phyloP scores from a whole-genome alignment of 2,329 filamentous ascomycete species.

The Aspergillus carbonarius region DNA sequence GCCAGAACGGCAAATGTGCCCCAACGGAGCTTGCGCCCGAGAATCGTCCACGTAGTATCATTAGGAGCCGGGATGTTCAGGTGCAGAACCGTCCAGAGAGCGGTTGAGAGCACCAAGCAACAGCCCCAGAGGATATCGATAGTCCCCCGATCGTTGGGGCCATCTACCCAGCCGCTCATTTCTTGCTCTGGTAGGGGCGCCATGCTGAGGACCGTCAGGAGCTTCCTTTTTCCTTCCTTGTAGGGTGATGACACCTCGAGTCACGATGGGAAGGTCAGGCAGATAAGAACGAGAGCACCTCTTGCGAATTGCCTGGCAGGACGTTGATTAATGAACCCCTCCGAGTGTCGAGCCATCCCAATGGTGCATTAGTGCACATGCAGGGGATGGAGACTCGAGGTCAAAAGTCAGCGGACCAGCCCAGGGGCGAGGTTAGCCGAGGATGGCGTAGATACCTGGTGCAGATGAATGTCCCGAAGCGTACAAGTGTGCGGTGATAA shows the following conservation, averaged over 20 bases:
- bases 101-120: not conserved
- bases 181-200: not conserved
- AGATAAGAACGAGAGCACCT: not conserved
- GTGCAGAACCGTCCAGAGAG: not conserved
- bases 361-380: not conserved
- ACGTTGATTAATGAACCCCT: not conserved
- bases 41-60: not conserved
- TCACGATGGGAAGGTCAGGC: not conserved
- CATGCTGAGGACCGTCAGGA: not conserved
- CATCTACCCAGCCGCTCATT: conserved; percentile 1
- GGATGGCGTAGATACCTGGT: not conserved
- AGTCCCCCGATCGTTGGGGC: not conserved
- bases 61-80: conserved; percentile 4
- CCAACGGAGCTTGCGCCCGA: conserved; percentile 4
- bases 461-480: not conserved
- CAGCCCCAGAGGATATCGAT: conserved; percentile 7
- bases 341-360: not conserved
- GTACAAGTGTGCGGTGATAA: not conserved
- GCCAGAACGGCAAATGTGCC: not conserved
- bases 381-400: not conserved
- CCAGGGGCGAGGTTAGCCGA: not conserved
- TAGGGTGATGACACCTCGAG: not conserved
- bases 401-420: not conserved
- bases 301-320: not conserved
- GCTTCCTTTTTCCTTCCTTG: not conserved